Evolutionary conservation across 495 filamentous ascomycete species (phyloP).

Genomic region (Annulohypoxylon stygium): DNA sequence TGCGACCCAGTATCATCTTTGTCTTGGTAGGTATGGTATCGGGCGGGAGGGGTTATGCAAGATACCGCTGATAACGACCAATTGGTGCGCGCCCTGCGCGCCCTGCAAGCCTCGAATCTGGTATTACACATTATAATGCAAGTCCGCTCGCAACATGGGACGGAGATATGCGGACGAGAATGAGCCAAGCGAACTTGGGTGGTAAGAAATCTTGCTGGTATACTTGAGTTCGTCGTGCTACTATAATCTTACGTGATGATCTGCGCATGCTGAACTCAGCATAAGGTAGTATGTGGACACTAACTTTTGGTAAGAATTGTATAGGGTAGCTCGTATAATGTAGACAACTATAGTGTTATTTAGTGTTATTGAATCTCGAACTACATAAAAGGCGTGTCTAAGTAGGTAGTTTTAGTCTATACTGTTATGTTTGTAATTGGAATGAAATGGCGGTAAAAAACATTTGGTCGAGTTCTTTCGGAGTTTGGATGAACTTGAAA

Average conservation of each 20-base stretch:
- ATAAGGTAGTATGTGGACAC: background rate
- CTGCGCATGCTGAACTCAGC: background rate
- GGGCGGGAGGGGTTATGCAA: conserved; percentile 7
- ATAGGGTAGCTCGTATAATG: background rate
- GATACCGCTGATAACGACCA: conserved; percentile 1
- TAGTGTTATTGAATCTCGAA: background rate
- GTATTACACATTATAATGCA: background rate
- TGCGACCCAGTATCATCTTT: background rate
- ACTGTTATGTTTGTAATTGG: background rate
- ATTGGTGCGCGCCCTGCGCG: background rate
- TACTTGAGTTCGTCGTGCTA: background rate
- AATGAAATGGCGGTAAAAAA: background rate
- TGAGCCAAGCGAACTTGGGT: background rate
- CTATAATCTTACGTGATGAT: conserved; percentile 7
- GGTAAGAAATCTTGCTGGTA: background rate
- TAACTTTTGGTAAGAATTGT: background rate
- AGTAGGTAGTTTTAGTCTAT: background rate
- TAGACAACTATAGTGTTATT: background rate
- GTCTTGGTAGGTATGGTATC: background rate
- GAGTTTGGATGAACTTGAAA: background rate
- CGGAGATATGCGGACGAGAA: background rate
- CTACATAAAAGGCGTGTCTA: too few species aligned
- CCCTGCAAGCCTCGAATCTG: background rate
- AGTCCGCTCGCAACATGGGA: background rate
- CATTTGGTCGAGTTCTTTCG: too few species aligned